Evolutionary conservation across 495 filamentous ascomycete species (phyloP).

Genomic region (Lasiosphaeria hispida): DNA sequence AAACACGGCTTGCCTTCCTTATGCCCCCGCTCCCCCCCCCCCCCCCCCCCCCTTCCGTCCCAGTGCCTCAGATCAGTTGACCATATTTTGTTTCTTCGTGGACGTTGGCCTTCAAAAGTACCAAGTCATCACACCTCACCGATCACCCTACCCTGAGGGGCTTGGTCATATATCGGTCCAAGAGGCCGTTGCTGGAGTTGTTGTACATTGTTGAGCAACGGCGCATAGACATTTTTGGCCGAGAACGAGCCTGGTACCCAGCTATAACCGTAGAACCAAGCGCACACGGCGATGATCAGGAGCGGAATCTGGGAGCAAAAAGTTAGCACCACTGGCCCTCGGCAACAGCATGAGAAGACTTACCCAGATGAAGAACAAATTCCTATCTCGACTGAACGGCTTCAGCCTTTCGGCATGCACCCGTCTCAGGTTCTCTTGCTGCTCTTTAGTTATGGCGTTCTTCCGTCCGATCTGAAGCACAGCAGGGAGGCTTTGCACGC

Average conservation of each 20-base stretch:
- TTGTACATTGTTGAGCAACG: not conserved
- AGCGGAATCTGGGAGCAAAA: conserved; percentile 50
- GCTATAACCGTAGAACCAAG: conserved; percentile 26
- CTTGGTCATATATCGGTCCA: not conserved
- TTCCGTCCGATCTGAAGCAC: conserved; percentile 52
- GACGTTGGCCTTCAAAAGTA: not conserved
- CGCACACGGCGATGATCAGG: conserved; percentile 32
- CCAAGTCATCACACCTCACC: not conserved
- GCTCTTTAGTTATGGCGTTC: conserved; percentile 61
- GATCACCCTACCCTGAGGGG: not conserved
- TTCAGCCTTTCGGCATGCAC: conserved; percentile 75
- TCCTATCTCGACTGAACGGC: conserved; percentile 68
- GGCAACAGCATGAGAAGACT: conserved; percentile 17
- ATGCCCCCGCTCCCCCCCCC: no score
- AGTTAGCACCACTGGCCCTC: conserved; percentile 8
- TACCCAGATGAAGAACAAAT: conserved; percentile 87
- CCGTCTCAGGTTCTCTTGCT: conserved; percentile 68
- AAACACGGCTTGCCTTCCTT: no score
- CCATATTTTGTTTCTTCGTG: no score
- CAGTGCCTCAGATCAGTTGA: no score
- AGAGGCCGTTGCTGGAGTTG: not conserved
- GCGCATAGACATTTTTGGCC: not conserved
- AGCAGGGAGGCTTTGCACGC: conserved; percentile 31
- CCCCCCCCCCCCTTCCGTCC: no score
- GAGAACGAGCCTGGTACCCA: conserved; percentile 13